Evolutionary conservation across 1,284 basidiomycete genomes (phyloP).

Genomic region (Puccinia triticina): DNA sequence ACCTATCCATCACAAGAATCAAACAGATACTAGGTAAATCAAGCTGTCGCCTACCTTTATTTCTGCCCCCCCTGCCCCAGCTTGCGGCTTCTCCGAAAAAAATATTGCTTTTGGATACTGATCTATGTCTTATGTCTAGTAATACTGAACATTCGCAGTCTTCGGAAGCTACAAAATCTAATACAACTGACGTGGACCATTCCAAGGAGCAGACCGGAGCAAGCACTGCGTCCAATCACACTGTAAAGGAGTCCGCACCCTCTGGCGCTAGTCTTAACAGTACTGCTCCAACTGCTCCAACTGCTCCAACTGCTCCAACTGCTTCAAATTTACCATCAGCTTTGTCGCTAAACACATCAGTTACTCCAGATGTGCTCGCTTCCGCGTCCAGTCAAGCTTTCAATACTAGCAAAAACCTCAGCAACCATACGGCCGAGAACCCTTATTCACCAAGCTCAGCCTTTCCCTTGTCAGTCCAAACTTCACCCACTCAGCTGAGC

Average conservation of each 20-base stretch:
- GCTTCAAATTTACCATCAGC: conserved; percentile 1
- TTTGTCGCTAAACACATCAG: conserved; percentile 20
- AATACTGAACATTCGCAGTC: background rate
- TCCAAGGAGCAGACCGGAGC: background rate
- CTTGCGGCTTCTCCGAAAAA: background rate
- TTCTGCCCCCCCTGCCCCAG: background rate
- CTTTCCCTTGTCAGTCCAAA: background rate
- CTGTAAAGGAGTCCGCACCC: background rate
- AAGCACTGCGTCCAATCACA: background rate
- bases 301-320: no score
- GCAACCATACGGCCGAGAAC: background rate
- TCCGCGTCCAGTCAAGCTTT: conserved; percentile 1
- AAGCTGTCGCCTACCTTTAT: background rate
- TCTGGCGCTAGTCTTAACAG: background rate
- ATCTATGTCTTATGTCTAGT: conserved; percentile 11
- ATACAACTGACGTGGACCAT: background rate
- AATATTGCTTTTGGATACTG: background rate
- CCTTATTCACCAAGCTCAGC: background rate
- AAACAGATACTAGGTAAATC: conserved; percentile 25
- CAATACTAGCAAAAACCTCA: background rate
- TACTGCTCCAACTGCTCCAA: background rate
- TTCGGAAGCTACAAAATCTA: background rate
- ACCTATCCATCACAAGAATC: background rate
- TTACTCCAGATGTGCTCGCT: background rate
- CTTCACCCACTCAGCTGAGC: background rate